Evolutionary conservation across 2,329 filamentous ascomycete genomes (phyloP).

Genomic region (Pezicula rhizophila): DNA sequence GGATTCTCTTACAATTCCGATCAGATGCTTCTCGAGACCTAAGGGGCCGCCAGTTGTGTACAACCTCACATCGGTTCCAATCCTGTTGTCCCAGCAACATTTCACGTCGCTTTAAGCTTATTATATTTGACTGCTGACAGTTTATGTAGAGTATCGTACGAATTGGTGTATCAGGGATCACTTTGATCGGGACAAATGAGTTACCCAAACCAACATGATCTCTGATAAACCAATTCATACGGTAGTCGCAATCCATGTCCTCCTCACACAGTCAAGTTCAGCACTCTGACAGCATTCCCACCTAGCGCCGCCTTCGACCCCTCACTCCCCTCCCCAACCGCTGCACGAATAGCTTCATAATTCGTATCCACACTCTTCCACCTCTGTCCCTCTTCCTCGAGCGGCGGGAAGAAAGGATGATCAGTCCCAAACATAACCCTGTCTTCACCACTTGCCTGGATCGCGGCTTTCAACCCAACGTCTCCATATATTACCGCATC

Average conservation of each 20-base stretch:
- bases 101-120: too few relatives aligned
- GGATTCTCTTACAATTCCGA: too few relatives aligned
- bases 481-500: conserved; percentile 82
- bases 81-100: too few relatives aligned
- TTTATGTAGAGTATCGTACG: too few relatives aligned
- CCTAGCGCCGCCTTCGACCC: conserved; percentile 51
- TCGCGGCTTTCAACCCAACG: conserved; percentile 64
- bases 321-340: conserved; percentile 40
- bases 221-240: too few relatives aligned
- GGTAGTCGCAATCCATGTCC: not conserved
- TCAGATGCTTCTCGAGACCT: too few relatives aligned
- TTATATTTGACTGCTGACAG: too few relatives aligned
- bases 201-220: too few relatives aligned
- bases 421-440: conserved; percentile 77
- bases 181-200: too few relatives aligned
- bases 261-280: conserved; percentile 28
- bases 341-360: conserved; percentile 46
- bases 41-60: too few relatives aligned
- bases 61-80: too few relatives aligned
- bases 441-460: conserved; percentile 62
- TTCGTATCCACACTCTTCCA: conserved; percentile 66
- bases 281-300: conserved; percentile 49
- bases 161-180: too few relatives aligned
- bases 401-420: conserved; percentile 78
- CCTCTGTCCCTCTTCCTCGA: conserved; percentile 56